These are phyloP conservation scores for Miscanthus lutarioriparius DNA, from an alignment of 176 grass and related monocot genomes.

Conservation along the genomic window DNA sequence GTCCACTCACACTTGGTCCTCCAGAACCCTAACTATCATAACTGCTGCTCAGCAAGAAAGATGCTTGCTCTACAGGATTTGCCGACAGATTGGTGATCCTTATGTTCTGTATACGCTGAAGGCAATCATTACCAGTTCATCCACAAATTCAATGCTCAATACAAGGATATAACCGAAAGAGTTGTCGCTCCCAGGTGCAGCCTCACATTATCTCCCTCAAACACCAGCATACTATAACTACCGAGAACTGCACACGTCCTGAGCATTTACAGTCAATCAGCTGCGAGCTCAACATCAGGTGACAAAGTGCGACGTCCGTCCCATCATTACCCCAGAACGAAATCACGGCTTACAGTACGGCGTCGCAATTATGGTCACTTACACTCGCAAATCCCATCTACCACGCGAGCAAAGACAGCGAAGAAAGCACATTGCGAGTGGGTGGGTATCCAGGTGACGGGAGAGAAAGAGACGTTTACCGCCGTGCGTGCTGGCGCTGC, in stretches of 20 bases:
- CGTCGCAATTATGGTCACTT: background rate
- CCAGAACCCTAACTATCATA: background rate
- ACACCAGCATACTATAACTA: constrained; percentile 23
- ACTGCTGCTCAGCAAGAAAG: constrained; percentile 22
- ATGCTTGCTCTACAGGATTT: background rate
- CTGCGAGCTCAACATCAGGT: background rate
- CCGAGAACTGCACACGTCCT: background rate
- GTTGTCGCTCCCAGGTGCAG: background rate
- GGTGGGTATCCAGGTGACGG: background rate
- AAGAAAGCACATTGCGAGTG: background rate
- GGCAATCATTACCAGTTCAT: background rate
- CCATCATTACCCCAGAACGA: constrained; percentile 1
- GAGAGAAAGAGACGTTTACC: constrained; percentile 31
- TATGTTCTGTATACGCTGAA: background rate
- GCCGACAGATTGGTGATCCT: background rate
- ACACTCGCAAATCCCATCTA: background rate
- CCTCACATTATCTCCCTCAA: background rate
- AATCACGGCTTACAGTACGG: background rate
- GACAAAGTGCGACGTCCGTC: background rate
- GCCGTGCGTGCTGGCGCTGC: constrained; percentile 59
- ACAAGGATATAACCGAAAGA: background rate
- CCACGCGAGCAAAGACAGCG: background rate
- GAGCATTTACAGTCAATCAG: background rate
- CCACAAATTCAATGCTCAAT: constrained; percentile 26
- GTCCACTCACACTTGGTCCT: background rate